A percentile compares a stretch with the other conserved stretches of the same genome.
phyloP scores from a whole-genome alignment of 345 rosid genomes.

The Ceriops zippeliana region DNA sequence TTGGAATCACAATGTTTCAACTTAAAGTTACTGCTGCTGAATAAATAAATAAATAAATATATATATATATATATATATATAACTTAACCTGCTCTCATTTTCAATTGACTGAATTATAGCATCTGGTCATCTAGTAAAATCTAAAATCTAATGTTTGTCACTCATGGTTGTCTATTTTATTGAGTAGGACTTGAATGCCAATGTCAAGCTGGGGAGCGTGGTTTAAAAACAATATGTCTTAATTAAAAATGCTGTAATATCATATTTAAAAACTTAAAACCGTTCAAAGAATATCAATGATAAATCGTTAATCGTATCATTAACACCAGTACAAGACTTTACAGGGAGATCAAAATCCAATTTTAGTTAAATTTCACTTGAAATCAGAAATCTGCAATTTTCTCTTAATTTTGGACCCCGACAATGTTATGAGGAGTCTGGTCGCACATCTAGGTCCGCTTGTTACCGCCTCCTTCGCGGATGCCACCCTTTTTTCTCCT shows the following conservation, averaged over 20 bases:
- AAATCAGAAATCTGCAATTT: neutral
- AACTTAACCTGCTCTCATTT: slow-evolving; percentile 13
- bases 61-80: too few relatives aligned
- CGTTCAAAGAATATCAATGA: too few relatives aligned
- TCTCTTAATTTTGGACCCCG: neutral
- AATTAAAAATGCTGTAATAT: too few relatives aligned
- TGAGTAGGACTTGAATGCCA: too few relatives aligned
- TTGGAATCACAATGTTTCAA: slow-evolving; percentile 39
- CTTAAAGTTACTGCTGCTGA: slow-evolving; percentile 37
- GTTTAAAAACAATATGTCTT: too few relatives aligned
- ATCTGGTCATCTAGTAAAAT: neutral
- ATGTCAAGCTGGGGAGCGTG: too few relatives aligned
- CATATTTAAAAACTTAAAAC: too few relatives aligned
- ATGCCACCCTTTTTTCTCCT: neutral
- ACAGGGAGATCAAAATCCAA: too few relatives aligned
- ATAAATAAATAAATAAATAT: neutral
- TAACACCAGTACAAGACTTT: too few relatives aligned
- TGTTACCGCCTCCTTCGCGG: neutral
- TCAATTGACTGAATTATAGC: slow-evolving; percentile 13
- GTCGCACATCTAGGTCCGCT: neutral
- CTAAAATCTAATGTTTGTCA: neutral
- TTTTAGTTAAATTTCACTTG: too few relatives aligned
- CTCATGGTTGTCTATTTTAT: too few relatives aligned
- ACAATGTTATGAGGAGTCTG: neutral
- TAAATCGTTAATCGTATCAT: too few relatives aligned